Evolutionary conservation across 2,329 filamentous ascomycete species (phyloP).

Genomic region (Hypoxylon sp.): DNA sequence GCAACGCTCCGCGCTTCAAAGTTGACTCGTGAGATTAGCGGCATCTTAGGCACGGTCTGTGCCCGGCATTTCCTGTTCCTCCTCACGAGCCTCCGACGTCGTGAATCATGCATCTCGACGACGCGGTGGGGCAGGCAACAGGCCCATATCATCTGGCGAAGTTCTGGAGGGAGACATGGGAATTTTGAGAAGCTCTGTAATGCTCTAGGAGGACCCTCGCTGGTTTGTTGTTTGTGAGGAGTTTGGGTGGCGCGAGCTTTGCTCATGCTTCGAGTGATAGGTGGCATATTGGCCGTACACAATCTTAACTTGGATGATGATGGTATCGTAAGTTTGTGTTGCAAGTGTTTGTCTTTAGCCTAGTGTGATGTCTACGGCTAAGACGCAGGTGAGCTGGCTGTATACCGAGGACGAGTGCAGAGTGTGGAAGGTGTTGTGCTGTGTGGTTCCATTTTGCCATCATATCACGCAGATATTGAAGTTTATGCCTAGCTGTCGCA

Average conservation of each 20-base stretch:
- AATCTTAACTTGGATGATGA: not conserved
- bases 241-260: not conserved
- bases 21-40: not conserved
- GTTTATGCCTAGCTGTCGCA: not conserved
- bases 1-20: not conserved
- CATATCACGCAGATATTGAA: not conserved
- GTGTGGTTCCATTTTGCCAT: not conserved
- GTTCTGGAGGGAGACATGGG: not conserved
- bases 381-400: not conserved
- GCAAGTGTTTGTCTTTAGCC: not conserved
- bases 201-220: not conserved
- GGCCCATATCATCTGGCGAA: not conserved
- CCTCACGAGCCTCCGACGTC: not conserved
- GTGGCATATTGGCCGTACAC: not conserved
- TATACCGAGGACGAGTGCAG: not conserved
- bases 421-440: not conserved
- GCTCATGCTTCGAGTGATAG: not conserved
- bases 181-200: slow-evolving; percentile 1
- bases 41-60: not conserved
- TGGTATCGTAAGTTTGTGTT: not conserved
- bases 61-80: not conserved
- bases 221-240: not conserved
- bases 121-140: not conserved
- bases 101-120: not conserved
- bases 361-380: not conserved